Base-by-base conservation (phyloP, 2,329 filamentous ascomycete genomes). In the Corinectria fuckeliana region DNA sequence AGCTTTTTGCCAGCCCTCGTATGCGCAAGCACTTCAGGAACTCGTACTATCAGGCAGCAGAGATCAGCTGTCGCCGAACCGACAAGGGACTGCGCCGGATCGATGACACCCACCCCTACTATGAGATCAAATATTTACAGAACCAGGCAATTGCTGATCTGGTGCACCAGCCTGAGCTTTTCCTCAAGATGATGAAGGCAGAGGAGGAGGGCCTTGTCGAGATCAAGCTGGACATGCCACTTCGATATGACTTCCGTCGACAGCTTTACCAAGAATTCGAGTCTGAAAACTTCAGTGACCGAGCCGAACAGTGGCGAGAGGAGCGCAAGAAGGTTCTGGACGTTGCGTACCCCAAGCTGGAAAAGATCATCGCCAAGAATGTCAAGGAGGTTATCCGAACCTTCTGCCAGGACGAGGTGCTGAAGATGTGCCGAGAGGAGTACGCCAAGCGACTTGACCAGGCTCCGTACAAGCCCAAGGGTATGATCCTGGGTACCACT, bases 51-150 rank as follows among this genome's bases (percentile, higher is more conserved):
- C 86, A 88, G 71, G 89, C 89, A 66, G 92, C 93, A 21, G 85
- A 91, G 56, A 88, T 99, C 60, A 93, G 94, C 78, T 96, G 93
- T 74, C 87, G 87, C 62, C 88, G 95, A 55, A 99, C 95, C 0
- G 93, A 98, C 60, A 99, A 98, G 77, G 95, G 95, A 25, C 80
- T 97, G 52, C 91, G 91, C 57, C 91, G 92, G 71, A 98, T 99
- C 67, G 93, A 97, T 69, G 94, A 98, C 62, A 88, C 95, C 21
- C 93, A 98, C 71, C 92, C 93, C 0, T 98, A 96, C 76, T 98
- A 98, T 74, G 95, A 98, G 76, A 92, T 99, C 80, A 97, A 99
- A 76, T 99, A 99, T 69, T 83, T 99, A 18, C 88, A 92, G 64
- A 93, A 95, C 69, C 93, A 97, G 76, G 91, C 91, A 7, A 90